Percentiles rank a stretch among this genome's conserved stretches.
These are phyloP conservation scores for Leccinum arenicola DNA, from an alignment of 768 basidiomycete species.

Conservation along the genomic window DNA sequence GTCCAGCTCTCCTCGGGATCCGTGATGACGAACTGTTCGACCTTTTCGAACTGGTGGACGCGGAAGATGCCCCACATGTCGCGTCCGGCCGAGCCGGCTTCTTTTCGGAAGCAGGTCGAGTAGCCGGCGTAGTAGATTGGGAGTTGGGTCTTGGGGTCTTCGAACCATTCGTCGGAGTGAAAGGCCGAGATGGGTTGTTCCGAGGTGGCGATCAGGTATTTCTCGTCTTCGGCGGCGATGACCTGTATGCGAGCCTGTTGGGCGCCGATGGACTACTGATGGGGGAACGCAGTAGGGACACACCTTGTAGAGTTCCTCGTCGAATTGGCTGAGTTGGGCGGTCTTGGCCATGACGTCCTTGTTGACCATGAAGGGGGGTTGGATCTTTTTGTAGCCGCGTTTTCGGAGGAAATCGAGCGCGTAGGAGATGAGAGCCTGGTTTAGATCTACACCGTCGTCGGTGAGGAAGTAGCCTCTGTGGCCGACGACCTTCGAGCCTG, in stretches of 20 bases:
- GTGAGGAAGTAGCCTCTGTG: slow-evolving; percentile 97
- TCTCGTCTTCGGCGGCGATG: slow-evolving; percentile 88
- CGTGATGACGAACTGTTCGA: slow-evolving; percentile 96
- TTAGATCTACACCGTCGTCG: slow-evolving; percentile 94
- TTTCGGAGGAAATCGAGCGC: slow-evolving; percentile 89
- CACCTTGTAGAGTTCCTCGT: slow-evolving; percentile 97
- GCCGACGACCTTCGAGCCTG: slow-evolving; percentile 89
- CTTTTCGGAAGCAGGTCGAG: slow-evolving; percentile 98
- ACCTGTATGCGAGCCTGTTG: slow-evolving; percentile 44
- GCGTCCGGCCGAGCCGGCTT: slow-evolving; percentile 94
- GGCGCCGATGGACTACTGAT: background rate
- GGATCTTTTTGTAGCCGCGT: slow-evolving; percentile 86
- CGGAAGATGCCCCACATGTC: slow-evolving; percentile 99
- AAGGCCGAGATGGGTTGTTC: slow-evolving; percentile 98
- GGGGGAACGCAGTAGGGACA: slow-evolving; percentile 3
- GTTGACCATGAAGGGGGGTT: slow-evolving; percentile 98
- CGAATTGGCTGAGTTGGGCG: slow-evolving; percentile 96
- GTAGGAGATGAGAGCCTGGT: slow-evolving; percentile 93
- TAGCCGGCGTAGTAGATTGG: slow-evolving; percentile 87
- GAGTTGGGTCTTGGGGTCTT: slow-evolving; percentile 87
- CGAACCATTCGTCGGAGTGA: slow-evolving; percentile 98
- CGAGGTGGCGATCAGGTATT: slow-evolving; percentile 98
- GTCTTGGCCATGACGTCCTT: slow-evolving; percentile 97
- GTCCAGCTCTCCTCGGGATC: slow-evolving; percentile 94
- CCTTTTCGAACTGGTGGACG: slow-evolving; percentile 99